Base-by-base conservation (phyloP, 108 stramenopile genomes). In the Fragilaria crotonensis region DNA sequence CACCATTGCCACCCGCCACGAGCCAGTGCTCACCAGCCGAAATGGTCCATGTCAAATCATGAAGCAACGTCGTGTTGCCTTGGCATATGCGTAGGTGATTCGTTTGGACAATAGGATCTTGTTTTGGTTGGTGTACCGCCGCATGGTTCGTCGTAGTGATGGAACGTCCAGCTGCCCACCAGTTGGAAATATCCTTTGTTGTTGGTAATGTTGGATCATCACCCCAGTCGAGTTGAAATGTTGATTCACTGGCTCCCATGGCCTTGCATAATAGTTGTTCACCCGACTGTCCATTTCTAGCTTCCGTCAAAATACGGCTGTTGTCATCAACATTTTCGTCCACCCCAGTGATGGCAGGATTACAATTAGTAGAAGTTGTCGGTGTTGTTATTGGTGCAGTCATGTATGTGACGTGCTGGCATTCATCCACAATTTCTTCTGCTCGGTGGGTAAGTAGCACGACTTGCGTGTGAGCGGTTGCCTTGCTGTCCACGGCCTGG, bases 1-100 rank as follows among this genome's bases (percentile, higher is more conserved):
- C 76, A 48, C 88, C 88, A 68, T 89, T 89, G 1, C 77, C 71
- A 4, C 88, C 88, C 0, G 77, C 88, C 33, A 85, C 56, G 51
- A 83, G 69, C 84, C 84, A 89, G 14, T 76, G 59, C 46, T 89
- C 80, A 0, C 80, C 80, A 23, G 54, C 66, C 29, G 60, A 32
- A 5, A 89, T 78, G 0, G 67, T 81, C 88, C 88, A 89, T 30
- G 58, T 41, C 48, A 89, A 60, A 59, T 66, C 45, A 25, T 78
- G 61, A n/a, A 87, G 61, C 33, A 83, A 32, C 0, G 64, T 70
- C 2, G 63, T 59, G 26, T 77, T 71, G 27, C 67, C 72, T 5
- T 57, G 51, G 26, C 5, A 28, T 3, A 52, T 26, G 27, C 23
- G 27, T 25, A 52, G 51, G 18, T 52, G 18, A 2, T 22, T 52